These are phyloP conservation scores for Balakata baccata DNA, from an alignment of 345 rosid genomes.

Conservation along the genomic window DNA sequence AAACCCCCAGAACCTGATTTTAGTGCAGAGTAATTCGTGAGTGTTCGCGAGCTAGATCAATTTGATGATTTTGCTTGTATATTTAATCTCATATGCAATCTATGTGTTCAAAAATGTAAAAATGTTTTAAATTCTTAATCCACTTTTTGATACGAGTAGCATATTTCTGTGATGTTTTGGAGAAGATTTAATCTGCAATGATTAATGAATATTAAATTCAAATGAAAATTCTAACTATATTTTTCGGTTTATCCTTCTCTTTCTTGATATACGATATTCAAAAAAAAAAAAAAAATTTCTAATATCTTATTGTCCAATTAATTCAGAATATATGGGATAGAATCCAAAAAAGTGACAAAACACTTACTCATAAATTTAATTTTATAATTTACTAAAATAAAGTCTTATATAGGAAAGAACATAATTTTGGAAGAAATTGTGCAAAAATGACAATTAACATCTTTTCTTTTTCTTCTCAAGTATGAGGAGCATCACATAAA, in stretches of 20 bases:
- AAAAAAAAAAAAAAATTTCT: too few species aligned
- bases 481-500: not conserved
- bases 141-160: not conserved
- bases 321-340: too few species aligned
- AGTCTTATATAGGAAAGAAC: not conserved
- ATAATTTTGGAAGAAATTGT: not conserved
- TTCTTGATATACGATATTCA: too few species aligned
- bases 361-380: too few species aligned
- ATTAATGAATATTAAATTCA: not conserved
- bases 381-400: too few species aligned
- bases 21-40: conserved; percentile 7
- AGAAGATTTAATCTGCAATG: not conserved
- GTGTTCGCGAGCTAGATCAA: not conserved
- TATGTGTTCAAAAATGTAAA: not conserved
- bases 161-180: not conserved
- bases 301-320: too few species aligned
- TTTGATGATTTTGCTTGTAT: conserved; percentile 3
- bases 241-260: too few species aligned
- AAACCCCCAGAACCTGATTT: conserved; percentile 90
- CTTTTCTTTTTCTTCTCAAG: not conserved
- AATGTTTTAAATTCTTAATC: not conserved
- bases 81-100: not conserved
- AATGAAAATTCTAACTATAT: not conserved
- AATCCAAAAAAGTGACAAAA: too few species aligned
- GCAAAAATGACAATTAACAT: conserved; percentile 12